A percentile compares a stretch with the other conserved stretches of the same genome.
Conservation (phyloP, 352 stramenopile genomes). For the Pythium insidiosum region DNA sequence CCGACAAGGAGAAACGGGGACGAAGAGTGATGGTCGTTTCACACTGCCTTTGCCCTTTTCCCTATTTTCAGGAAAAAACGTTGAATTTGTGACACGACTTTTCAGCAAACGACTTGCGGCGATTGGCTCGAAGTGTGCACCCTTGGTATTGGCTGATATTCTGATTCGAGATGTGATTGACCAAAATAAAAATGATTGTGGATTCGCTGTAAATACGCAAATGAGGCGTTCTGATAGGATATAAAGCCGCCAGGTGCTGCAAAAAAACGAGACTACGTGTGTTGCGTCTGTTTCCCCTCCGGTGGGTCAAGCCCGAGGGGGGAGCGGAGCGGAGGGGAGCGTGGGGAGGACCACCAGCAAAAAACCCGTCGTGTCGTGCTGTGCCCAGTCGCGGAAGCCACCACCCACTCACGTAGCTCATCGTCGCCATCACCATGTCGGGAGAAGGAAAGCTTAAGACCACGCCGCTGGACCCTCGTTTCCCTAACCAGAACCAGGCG, state of each 20-base stretch:
- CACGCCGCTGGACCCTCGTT: conserved; percentile 77
- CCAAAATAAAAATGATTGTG: neutral
- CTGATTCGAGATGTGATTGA: neutral
- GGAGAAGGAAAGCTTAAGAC: conserved; percentile 74
- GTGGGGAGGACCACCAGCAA: conserved; percentile 11
- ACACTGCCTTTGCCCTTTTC: no score
- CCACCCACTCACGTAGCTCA: neutral
- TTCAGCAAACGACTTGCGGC: neutral
- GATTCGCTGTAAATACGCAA: neutral
- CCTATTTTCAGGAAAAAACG: neutral
- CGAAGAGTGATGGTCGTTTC: no score
- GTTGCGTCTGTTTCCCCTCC: no score
- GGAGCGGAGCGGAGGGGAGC: neutral
- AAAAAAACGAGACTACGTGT: conserved; percentile 15
- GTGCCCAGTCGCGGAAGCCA: conserved; percentile 12
- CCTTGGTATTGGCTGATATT: neutral
- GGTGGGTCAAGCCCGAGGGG: no score
- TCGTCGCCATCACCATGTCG: conserved; percentile 21
- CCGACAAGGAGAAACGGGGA: no score
- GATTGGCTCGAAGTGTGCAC: neutral
- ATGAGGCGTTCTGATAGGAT: neutral
- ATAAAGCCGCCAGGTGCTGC: conserved; percentile 1
- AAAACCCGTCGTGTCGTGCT: neutral
- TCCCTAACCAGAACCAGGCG: conserved; percentile 84
- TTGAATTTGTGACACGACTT: neutral